Evolutionary conservation across 1,139 yeast species (phyloP).

Genomic region (Yamadazyma friedrichii): DNA sequence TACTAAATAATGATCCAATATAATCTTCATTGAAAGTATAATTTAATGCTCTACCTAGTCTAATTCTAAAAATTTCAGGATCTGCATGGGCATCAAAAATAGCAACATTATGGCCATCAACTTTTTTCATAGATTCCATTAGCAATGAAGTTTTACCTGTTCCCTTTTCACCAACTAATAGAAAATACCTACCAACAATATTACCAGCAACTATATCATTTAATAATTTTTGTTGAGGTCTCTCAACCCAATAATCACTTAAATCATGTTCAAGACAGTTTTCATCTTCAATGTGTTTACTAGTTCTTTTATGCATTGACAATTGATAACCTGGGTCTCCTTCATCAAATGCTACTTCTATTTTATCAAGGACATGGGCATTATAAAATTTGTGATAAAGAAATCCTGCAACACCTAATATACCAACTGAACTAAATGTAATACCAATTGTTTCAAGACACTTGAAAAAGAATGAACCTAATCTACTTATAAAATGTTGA

Average conservation of each 20-base stretch:
- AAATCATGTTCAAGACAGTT: slow-evolving; percentile 20
- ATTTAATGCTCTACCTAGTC: slow-evolving; percentile 74
- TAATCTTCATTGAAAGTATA: slow-evolving; percentile 79
- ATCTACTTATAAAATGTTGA: slow-evolving; percentile 12
- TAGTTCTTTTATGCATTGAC: slow-evolving; percentile 48
- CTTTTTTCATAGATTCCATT: slow-evolving; percentile 66
- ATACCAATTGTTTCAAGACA: slow-evolving; percentile 73
- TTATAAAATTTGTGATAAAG: slow-evolving; percentile 66
- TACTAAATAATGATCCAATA: slow-evolving; percentile 78
- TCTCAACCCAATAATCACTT: slow-evolving; percentile 56
- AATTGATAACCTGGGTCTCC: slow-evolving; percentile 69
- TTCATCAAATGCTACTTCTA: slow-evolving; percentile 62
- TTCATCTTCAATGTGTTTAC: slow-evolving; percentile 25
- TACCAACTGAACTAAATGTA: slow-evolving; percentile 69
- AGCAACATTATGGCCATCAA: slow-evolving; percentile 64
- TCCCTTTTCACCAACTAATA: slow-evolving; percentile 81
- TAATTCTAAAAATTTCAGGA: slow-evolving; percentile 75
- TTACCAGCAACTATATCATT: slow-evolving; percentile 68
- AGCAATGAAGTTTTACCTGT: slow-evolving; percentile 80
- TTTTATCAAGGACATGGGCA: slow-evolving; percentile 59
- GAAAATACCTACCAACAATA: slow-evolving; percentile 64
- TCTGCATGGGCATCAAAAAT: slow-evolving; percentile 84
- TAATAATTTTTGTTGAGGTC: slow-evolving; percentile 65
- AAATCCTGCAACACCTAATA: slow-evolving; percentile 71
- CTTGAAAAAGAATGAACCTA: slow-evolving; percentile 32